These are phyloP conservation scores for Monosporascus sp. DNA, from an alignment of 2,329 filamentous ascomycete species.

Conservation along the genomic window DNA sequence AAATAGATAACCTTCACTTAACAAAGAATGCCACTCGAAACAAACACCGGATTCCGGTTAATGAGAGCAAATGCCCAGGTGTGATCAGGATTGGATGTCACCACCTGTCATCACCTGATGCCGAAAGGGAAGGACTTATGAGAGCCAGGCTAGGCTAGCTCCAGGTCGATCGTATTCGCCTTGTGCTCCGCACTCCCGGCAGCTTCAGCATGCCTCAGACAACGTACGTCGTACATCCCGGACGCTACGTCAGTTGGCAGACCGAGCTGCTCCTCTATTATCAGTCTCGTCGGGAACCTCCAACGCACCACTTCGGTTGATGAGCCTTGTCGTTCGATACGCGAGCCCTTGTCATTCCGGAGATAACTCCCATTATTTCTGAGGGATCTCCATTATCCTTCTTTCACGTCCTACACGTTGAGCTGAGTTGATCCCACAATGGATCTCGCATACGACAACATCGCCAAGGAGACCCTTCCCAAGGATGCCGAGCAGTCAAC, in stretches of 20 bases:
- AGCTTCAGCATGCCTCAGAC: neutral
- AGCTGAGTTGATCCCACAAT: conserved; percentile 41
- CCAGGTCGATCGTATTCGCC: no score
- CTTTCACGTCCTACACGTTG: neutral
- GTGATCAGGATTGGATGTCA: no score
- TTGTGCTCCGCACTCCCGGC: neutral
- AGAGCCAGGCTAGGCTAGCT: no score
- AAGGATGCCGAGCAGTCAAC: conserved; percentile 49
- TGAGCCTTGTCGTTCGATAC: neutral
- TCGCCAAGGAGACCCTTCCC: conserved; percentile 73
- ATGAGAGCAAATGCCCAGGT: neutral
- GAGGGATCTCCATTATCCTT: no score
- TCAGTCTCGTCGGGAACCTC: neutral
- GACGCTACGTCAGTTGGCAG: neutral
- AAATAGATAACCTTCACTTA: neutral
- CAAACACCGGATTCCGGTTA: no score
- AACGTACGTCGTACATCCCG: neutral
- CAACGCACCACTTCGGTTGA: neutral
- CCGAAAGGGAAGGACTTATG: no score
- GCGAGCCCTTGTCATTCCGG: neutral
- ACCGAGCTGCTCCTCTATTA: neutral
- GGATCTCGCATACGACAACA: conserved; percentile 97
- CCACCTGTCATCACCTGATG: no score
- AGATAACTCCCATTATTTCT: no score
- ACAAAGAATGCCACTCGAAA: neutral